Evolutionary conservation across 2,329 filamentous ascomycete genomes (phyloP), one percentile per base, ranked within the genome.

Genomic region (Xylaria arbuscula): DNA sequence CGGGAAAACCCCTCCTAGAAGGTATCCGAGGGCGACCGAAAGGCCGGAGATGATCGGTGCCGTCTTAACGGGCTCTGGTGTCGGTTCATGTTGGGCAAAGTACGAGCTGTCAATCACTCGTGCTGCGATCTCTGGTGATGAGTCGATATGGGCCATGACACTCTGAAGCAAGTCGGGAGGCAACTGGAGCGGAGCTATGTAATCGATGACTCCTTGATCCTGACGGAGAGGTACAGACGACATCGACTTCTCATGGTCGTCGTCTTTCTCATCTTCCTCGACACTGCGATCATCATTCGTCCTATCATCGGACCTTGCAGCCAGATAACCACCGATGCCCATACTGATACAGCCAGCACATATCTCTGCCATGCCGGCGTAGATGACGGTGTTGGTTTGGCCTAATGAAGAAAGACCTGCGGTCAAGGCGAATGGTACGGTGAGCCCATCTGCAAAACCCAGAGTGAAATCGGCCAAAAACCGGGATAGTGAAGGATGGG

Each of bases 381-480:
- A 88, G 67, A 95, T 88, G 71, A 92, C 89, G 3, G 91, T 86
- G 57, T 84, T 86, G 38, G 88, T 89, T 76, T 88, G 84, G n/a
- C 89, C 89, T 54, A 92, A 82, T 59, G 85, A 86, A 1, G 88
- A 90, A 1, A 94, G 83, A 15, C 92, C 92, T 0, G 92, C 92
- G 0, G 91, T 93, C 45, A 94, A 83, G 17, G 92, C 92, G 73
- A 94, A 94, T 0, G 92, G 92, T 0, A 94, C 92, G 0, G 92
- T 94, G 73, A 94, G 84, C 17, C 92, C 92, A 76, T 94, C 92
- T 0, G 92, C 90, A 73, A 94, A 89, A 62, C 92, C 92, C 72
- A 94, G 90, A 68, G 92, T 93, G 70, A 89, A 85, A 78, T 93
- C 89, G 54, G 86, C 84, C 17, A 90, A 79, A 61, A 88, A 76